Evolutionary conservation across 352 stramenopile genomes (phyloP), one percentile per base, ranked within the genome.

Genomic region (Lagenidium sp.): DNA sequence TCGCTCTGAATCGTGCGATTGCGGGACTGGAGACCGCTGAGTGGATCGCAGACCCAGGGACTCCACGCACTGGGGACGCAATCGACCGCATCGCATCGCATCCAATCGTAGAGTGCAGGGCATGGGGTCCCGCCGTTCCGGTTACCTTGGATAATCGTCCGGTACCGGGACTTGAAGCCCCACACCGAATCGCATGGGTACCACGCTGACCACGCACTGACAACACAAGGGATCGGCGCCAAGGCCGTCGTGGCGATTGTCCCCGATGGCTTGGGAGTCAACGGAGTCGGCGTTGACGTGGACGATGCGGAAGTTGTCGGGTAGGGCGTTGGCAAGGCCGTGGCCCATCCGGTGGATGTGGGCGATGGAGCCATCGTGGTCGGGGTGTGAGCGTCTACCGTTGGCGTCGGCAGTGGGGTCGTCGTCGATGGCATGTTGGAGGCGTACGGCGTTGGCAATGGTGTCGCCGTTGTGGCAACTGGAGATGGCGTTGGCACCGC

Each of bases 81-180:
- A 26, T 50, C 32, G 8, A 50, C 43, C 13, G 43, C 19, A 22
- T 50, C 43, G 34, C 30, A 41, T 12, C 31, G 34, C 15, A 34
- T 34, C 8, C 10, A 42, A n/a, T 50, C 43, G 20, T 12, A 42
- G 16, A 36, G 36, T 8, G 30, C 11, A 5, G 43, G 43, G 31
- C 43, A 50, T 22, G 43, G 3, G 1, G 2, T 8, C 8, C 43
- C 43, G 12, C 43, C 43, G 43, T 50, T 39, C n/a, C n/a, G 12
- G 34, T 12, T 18, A 10, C 7, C 8, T 10, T 8, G 7, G 12
- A 20, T 39, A 18, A 39, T 18, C 12, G 34, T 18, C 20, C 34
- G 34, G 6, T 18, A 16, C 20, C 34, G 12, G 8, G 7, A 11
- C 34, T 39, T 39, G 13, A 20, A 21, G 12, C 34, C 34, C 7